Percentiles rank a stretch among this genome's conserved stretches.
phyloP scores from a whole-genome alignment of 148 eudicot species.

The Oxyria digyna region DNA sequence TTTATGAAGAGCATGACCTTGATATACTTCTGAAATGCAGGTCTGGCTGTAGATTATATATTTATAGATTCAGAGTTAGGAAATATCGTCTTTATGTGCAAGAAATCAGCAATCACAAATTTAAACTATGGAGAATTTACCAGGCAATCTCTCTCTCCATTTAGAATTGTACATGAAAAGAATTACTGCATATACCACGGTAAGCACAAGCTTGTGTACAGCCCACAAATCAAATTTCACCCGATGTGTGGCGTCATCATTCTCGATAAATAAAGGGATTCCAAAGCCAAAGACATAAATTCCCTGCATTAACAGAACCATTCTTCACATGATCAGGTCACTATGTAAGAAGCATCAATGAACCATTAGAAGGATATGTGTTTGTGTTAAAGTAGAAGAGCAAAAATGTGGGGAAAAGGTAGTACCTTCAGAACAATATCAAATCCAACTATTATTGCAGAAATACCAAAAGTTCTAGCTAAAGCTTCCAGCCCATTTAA shows the following conservation, averaged over 20 bases:
- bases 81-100: background rate
- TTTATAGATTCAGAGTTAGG: background rate
- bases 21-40: constrained; percentile 58
- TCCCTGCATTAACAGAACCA: constrained; percentile 24
- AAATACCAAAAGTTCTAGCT: constrained; percentile 60
- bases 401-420: background rate
- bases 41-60: constrained; percentile 38
- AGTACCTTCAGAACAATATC: constrained; percentile 69
- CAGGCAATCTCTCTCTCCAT: constrained; percentile 60
- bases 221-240: constrained; percentile 62
- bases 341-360: background rate
- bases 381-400: background rate
- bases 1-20: constrained; percentile 40
- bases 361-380: background rate
- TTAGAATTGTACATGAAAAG: constrained; percentile 56
- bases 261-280: constrained; percentile 46
- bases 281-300: constrained; percentile 49
- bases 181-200: constrained; percentile 43
- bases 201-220: constrained; percentile 49
- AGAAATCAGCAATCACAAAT: background rate
- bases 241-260: constrained; percentile 20
- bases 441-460: constrained; percentile 57
- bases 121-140: constrained; percentile 18
- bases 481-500: constrained; percentile 63
- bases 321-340: background rate